Conservation (phyloP, 306 rosid species). For the Pachyrhizus erosus region DNA sequence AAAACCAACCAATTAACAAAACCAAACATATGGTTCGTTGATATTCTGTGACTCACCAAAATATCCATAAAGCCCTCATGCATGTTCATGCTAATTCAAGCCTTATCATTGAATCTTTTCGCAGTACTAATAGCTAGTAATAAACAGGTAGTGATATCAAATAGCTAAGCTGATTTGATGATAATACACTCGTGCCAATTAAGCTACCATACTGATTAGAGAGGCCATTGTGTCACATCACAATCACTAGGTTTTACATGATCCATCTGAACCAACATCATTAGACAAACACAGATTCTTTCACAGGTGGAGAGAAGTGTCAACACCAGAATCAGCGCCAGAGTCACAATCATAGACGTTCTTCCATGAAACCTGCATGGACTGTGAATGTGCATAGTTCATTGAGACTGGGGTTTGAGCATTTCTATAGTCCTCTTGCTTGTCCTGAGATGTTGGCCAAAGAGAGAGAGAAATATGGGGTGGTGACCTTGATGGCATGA, state of each 20-base stretch:
- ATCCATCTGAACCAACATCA: conserved; percentile 40
- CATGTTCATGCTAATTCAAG: conserved; percentile 33
- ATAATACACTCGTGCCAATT: conserved; percentile 18
- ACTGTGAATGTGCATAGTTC: conserved; percentile 34
- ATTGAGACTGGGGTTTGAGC: conserved; percentile 40
- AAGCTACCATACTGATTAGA: background rate
- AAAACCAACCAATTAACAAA: conserved; percentile 23
- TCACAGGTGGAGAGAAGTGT: conserved; percentile 93
- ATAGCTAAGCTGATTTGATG: conserved; percentile 30
- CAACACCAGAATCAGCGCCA: conserved; percentile 61
- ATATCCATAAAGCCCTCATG: conserved; percentile 36
- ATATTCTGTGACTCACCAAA: conserved; percentile 26
- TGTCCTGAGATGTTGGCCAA: conserved; percentile 61
- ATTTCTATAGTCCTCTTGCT: conserved; percentile 24
- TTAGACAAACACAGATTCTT: conserved; percentile 34
- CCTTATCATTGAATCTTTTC: conserved; percentile 28
- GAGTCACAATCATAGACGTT: conserved; percentile 45
- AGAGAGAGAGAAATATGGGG: conserved; percentile 71
- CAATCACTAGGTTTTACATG: conserved; percentile 27
- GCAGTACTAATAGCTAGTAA: conserved; percentile 10
- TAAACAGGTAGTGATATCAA: conserved; percentile 35
- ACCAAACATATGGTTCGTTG: conserved; percentile 33
- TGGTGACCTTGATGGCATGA: conserved; percentile 42
- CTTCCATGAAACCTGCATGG: conserved; percentile 44
- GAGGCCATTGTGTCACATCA: conserved; percentile 42